Evolutionary conservation across 805 yeast species (phyloP), one percentile per base, ranked within the genome.

Genomic region (Cyberlindnera mrakii): DNA sequence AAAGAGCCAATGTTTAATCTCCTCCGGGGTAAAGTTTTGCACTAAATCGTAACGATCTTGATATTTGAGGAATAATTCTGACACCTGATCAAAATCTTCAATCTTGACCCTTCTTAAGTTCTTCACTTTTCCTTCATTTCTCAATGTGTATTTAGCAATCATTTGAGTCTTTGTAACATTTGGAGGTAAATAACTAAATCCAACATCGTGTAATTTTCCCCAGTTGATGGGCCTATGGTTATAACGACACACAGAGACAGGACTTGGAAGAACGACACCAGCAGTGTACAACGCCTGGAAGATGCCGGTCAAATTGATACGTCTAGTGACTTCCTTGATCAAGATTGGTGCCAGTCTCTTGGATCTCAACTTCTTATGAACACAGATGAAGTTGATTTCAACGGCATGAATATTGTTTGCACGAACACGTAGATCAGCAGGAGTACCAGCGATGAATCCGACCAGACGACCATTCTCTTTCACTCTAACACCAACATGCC

Each of bases 211-310:
- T 19, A 93, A 72, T 58, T 87, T 91, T 13, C 78, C 67, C 98
- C 99, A 93, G 60, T 93, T 85, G 51, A 93, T 68, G 2, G 97
- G 95, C 54, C 99, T 84, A 66, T 93, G 99, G 34, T 85, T 84
- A 63, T 93, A 93, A 47, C 97, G 76, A 60, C 95, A 82, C 2
- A 87, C 80, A 11, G 95, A 70, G 5, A 91, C 77, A 0, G 99
- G 99, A n/a, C 90, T 80, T 18, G 99, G 99, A 44, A 93, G 71
- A 2, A 88, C 82, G 3, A 82, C 79, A 10, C 98, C 99, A 0
- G 91, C 96, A 9, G 99, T 91, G 65, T 87, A 88, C 47, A 93
- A 73, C 0, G 98, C 99, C 63, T 90, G 97, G 96, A 97, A 93
- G 47, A 90, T 85, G 46, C 85, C 78, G 35, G 74, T 72, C 49